phyloP scores from a whole-genome alignment of 2,329 filamentous ascomycete species.

The Ophiostoma piceae region DNA sequence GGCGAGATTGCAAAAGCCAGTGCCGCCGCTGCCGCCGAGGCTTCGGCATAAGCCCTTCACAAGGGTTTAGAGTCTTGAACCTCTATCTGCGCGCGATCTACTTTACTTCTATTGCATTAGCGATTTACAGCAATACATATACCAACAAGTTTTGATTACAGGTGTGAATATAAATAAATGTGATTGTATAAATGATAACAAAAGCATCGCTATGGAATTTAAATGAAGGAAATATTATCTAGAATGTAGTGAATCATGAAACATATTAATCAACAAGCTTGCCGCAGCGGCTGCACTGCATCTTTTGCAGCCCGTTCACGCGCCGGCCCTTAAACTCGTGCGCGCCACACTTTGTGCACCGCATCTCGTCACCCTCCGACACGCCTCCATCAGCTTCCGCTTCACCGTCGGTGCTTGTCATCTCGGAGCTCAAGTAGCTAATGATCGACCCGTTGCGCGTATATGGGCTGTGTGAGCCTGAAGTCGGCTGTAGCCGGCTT shows the following conservation, averaged over 20 bases:
- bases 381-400: constrained; percentile 4
- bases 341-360: constrained; percentile 55
- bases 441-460: constrained; percentile 37
- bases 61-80: background rate
- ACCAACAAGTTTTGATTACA: background rate
- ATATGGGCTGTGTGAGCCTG: constrained; percentile 15
- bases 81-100: background rate
- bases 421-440: constrained; percentile 56
- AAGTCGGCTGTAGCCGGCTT: background rate
- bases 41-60: background rate
- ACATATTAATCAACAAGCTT: constrained; percentile 23
- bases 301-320: constrained; percentile 46
- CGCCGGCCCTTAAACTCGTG: constrained; percentile 59
- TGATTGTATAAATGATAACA: background rate
- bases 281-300: constrained; percentile 58
- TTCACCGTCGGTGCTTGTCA: constrained; percentile 36
- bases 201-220: background rate
- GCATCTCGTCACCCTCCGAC: constrained; percentile 35
- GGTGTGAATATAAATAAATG: background rate
- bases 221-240: background rate
- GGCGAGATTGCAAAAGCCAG: constrained; percentile 26
- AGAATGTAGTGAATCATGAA: background rate
- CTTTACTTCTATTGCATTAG: background rate
- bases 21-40: background rate
- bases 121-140: background rate